phyloP scores from a whole-genome alignment of 345 rosid species.

The Microthlaspi erraticum region DNA sequence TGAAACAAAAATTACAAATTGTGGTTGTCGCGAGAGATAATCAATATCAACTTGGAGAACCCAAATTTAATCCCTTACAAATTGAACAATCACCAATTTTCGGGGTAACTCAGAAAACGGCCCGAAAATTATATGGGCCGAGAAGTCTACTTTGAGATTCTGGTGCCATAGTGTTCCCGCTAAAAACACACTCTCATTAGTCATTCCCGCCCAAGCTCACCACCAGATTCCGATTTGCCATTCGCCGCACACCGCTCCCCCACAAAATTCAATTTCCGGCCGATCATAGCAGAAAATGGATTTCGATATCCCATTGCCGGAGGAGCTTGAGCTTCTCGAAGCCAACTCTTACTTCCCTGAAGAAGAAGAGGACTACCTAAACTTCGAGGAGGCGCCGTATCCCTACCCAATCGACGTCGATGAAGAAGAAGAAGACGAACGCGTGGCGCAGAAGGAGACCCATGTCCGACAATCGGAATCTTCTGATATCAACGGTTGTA shows the following conservation, averaged over 20 bases:
- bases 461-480: constrained; percentile 36
- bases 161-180: constrained; percentile 38
- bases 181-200: constrained; percentile 5
- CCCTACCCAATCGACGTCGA: constrained; percentile 41
- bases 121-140: constrained; percentile 22
- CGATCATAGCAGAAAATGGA: constrained; percentile 51
- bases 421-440: constrained; percentile 39
- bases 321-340: constrained; percentile 94
- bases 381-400: constrained; percentile 46
- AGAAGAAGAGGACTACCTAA: constrained; percentile 49
- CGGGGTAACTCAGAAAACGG: constrained; percentile 2
- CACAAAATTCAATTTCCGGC: constrained; percentile 8
- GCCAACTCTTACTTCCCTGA: constrained; percentile 59
- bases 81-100: background rate
- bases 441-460: constrained; percentile 32
- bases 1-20: background rate
- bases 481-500: constrained; percentile 43
- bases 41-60: background rate
- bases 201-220: constrained; percentile 37
- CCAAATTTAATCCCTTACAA: background rate
- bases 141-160: constrained; percentile 9
- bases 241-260: background rate
- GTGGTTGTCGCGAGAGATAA: background rate
- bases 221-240: constrained; percentile 28
- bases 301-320: constrained; percentile 73